Base-by-base conservation (phyloP, 2,329 filamentous ascomycete genomes). In the Ophiocordyceps australis region DNA sequence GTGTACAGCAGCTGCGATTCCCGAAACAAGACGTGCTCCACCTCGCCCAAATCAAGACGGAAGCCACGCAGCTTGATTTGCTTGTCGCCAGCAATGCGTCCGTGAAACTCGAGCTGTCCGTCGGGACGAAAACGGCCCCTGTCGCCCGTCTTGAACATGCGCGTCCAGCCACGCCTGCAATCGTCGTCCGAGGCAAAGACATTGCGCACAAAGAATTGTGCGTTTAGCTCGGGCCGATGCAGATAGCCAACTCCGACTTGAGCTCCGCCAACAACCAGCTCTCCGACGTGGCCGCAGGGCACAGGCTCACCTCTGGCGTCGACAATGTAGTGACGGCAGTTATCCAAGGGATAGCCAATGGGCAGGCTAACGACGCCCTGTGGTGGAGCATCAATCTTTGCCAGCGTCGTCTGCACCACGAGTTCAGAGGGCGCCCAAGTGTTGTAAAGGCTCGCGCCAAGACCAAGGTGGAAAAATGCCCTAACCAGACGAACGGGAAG, bases 121-220 rank as follows among this genome's bases (percentile, higher is more conserved):
- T 45, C 40, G 0, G 38, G 25, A 3, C 35, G 42, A 35, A 49
- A 50, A n/a, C 41, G 46, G 4, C 45, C 54, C 2, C 37, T 28
- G 32, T 62, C 57, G 5, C 57, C 57, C 0, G 55, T 60, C 15
- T 38, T 33, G 30, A 55, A 56, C 42, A 53, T 57, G 20, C 45
- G 30, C 20, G 50, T 51, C 30, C 43, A 38, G 2, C 40, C 36
- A 3, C 30, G 23, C 14, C 29, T 18, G 18, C 22, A 18, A 3
- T 34, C 36, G 3, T 44, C 47, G 13, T 38, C 29, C 2, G 33
- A 32, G 6, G 38, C 36, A 30, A 41, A 38, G 1, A 33, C 33
- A 12, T 35, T 33, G 18, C 26, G 22, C 18, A 39, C 25, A 24
- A 39, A 34, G 15, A 28, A 82, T 10, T 54, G 47, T 0, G 52